Conservation (phyloP, 208 protist genomes). For the Naegleria fowleri region DNA sequence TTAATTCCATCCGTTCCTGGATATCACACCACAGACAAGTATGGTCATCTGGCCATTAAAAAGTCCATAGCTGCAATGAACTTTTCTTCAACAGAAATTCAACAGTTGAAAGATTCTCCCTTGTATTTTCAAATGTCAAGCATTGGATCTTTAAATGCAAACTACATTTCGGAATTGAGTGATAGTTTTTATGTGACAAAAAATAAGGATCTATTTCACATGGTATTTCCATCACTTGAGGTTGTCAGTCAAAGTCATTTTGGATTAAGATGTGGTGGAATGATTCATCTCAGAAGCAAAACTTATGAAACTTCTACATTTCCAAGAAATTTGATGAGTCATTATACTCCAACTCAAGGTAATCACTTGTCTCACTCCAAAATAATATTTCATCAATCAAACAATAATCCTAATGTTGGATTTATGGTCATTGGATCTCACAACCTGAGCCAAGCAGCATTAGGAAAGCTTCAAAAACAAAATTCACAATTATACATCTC, state of each 20-base stretch:
- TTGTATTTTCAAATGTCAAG: constrained; percentile 5
- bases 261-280: not conserved
- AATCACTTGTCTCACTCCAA: not conserved
- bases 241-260: not conserved
- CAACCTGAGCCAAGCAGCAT: not conserved
- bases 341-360: not conserved
- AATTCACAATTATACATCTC: not conserved
- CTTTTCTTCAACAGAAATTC: not conserved
- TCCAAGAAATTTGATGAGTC: not conserved
- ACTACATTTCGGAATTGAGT: not conserved
- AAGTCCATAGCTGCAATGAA: not conserved
- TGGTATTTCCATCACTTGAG: not conserved
- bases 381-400: not conserved
- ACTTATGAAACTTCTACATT: not conserved
- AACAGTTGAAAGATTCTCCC: not conserved
- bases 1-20: constrained; percentile 3
- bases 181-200: not conserved
- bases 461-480: constrained; percentile 12
- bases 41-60: not conserved
- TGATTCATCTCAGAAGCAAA: constrained; percentile 1
- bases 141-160: not conserved
- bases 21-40: not conserved
- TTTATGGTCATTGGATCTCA: not conserved
- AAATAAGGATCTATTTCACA: not conserved
- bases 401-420: not conserved